Evolutionary conservation across 331 rosid species (phyloP).

Genomic region (Malus hybrid): DNA sequence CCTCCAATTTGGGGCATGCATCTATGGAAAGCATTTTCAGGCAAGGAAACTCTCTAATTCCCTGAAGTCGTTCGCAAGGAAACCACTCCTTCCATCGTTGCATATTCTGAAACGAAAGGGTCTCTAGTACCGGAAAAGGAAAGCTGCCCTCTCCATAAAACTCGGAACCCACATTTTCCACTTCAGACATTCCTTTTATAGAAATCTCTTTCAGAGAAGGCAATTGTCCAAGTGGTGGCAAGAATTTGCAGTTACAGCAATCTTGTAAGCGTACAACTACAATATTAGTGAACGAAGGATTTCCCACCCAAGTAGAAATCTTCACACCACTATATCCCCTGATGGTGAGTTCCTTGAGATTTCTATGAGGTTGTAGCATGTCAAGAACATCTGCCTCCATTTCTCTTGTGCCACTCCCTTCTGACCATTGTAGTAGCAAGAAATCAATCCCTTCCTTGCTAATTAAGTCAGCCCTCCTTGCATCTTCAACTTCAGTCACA

Average conservation of each 20-base stretch:
- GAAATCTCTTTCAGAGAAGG: not conserved
- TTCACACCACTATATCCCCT: not conserved
- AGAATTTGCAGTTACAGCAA: slow-evolving; percentile 2
- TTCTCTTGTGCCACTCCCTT: not conserved
- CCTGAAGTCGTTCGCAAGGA: not conserved
- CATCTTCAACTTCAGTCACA: slow-evolving; percentile 6
- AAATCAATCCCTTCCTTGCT: slow-evolving; percentile 7
- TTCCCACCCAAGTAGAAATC: not conserved
- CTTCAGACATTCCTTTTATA: not conserved
- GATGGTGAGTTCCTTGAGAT: not conserved
- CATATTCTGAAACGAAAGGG: slow-evolving; percentile 5
- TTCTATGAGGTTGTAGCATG: not conserved
- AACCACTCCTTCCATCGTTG: slow-evolving; percentile 19
- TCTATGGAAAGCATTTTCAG: no score
- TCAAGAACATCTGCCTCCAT: slow-evolving; percentile 1
- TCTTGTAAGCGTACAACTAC: not conserved
- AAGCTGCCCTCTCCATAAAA: not conserved
- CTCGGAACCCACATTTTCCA: not conserved
- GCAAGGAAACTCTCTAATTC: no score
- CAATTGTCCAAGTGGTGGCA: slow-evolving; percentile 14
- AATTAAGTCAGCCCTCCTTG: slow-evolving; percentile 11
- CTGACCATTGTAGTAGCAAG: slow-evolving; percentile 21
- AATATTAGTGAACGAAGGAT: not conserved
- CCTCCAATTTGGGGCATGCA: no score
- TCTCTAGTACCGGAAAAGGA: slow-evolving; percentile 21